Base-by-base conservation (phyloP, 257 asterid genomes). In the Pogostemon cablin region DNA sequence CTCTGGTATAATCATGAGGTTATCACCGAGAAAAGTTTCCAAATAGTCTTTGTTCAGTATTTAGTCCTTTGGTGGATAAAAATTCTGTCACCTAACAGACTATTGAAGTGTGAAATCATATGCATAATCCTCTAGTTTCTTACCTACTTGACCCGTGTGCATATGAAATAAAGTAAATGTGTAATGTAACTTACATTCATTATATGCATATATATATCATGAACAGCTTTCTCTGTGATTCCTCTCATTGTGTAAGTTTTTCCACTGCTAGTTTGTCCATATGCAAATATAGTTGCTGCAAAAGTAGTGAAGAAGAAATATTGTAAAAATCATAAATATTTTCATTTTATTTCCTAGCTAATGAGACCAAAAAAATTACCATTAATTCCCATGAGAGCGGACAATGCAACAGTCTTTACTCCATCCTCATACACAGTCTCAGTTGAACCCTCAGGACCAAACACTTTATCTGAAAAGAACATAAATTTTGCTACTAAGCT, bases 181-280 rank as follows among this genome's bases (percentile, higher is more conserved):
- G 54, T 53, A 49, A 25, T 25, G 32, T 25, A 67, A 43, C 96
- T 88, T 85, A 90, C 98, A 80, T 89, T 90, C 74, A 87, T 73
- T 77, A 93, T 90, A 77, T 93, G 97, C 80, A 62, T 72, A 82
- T 90, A 90, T 55, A 93, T 89, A 84, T 93, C 98, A 74, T 87
- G 77, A 47, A 90, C 96, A 47, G 97, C 97, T 82, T 93, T 87
- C 85, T 90, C 98, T 0, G 92, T 85, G 71, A 93, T 88, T 69
- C 98, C 98, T 69, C 89, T 81, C 98, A 93, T 93, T 7, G 98
- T 93, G 78, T 81, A 93, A 60, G 98, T 93, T 62, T 93, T 93
- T 62, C 98, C 98, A 72, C 98, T 93, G 87, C 98, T 93, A 10
- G 98, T 90, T 79, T 93, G 98, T 35, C 98, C 98, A 42, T 93